These are phyloP conservation scores for Phlyctochytrium arcticum DNA, from an alignment of 192 early-diverging fungal genomes.

Conservation along the genomic window DNA sequence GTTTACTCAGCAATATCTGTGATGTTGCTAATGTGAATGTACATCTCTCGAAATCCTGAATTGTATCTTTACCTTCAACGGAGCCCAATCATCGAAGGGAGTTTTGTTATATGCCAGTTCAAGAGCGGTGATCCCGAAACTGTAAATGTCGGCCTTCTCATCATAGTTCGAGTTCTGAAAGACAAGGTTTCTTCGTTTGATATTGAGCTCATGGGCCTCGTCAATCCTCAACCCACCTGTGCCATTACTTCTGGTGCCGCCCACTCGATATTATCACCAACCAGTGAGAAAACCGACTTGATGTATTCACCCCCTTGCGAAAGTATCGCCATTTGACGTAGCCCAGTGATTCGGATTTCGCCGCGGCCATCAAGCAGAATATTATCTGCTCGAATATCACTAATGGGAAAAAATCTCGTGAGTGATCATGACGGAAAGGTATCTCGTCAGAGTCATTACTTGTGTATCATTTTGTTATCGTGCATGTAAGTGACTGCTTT, in stretches of 20 bases:
- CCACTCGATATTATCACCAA: constrained; percentile 59
- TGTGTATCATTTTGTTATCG: constrained; percentile 57
- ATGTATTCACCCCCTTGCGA: constrained; percentile 36
- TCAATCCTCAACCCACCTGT: constrained; percentile 27
- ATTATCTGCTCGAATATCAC: constrained; percentile 56
- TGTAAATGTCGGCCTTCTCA: constrained; percentile 55
- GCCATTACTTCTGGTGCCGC: constrained; percentile 59
- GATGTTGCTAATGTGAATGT: too few relatives aligned
- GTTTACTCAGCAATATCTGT: constrained; percentile 46
- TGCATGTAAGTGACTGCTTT: constrained; percentile 53
- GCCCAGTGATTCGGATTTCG: constrained; percentile 48
- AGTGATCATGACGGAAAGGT: not conserved
- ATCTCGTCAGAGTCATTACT: constrained; percentile 29
- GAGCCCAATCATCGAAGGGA: constrained; percentile 54
- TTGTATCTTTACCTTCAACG: constrained; percentile 43
- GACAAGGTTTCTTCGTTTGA: not conserved
- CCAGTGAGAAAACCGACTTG: constrained; percentile 45
- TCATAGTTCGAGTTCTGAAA: constrained; percentile 46
- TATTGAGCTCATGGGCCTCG: not conserved
- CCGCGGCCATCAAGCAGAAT: constrained; percentile 51
- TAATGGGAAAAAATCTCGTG: not conserved
- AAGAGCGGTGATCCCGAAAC: constrained; percentile 54
- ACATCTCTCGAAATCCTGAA: too few relatives aligned
- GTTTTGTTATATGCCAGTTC: constrained; percentile 54
- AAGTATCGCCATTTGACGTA: constrained; percentile 46